Percentiles rank a stretch among this genome's conserved stretches.
Conservation (phyloP, 2,329 filamentous ascomycete species). For the Trichoderma koningiopsis region DNA sequence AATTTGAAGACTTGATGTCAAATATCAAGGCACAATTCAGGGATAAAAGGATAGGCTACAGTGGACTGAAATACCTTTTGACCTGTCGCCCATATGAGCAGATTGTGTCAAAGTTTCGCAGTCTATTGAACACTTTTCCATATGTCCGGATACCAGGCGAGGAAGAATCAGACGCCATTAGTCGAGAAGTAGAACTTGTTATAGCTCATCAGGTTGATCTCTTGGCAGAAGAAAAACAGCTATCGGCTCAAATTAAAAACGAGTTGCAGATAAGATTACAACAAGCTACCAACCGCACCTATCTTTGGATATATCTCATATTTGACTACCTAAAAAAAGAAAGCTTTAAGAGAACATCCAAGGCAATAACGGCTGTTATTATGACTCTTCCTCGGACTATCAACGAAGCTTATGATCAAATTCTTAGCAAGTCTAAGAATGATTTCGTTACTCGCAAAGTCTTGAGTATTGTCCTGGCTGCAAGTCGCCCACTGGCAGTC, state of each 20-base stretch:
- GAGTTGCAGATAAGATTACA: background rate
- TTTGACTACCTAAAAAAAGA: background rate
- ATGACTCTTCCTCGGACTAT: background rate
- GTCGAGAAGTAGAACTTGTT: constrained; percentile 41
- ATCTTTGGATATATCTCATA: background rate
- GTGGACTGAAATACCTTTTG: constrained; percentile 39
- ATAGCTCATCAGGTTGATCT: constrained; percentile 36
- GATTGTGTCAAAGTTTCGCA: constrained; percentile 33
- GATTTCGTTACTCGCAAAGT: background rate
- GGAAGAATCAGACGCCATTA: constrained; percentile 41
- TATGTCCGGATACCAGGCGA: constrained; percentile 42
- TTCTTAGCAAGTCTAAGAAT: background rate
- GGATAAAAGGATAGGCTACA: background rate
- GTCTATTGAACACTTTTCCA: constrained; percentile 31
- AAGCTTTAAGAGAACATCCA: background rate
- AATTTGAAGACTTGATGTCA: constrained; percentile 32
- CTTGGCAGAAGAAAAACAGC: constrained; percentile 8
- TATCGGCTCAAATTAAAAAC: background rate
- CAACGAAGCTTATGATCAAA: background rate
- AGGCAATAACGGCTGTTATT: background rate
- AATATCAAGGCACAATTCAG: constrained; percentile 17
- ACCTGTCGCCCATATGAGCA: constrained; percentile 41
- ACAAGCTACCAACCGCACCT: background rate
- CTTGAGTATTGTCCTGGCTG: background rate
- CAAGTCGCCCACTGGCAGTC: background rate